Percentiles rank a stretch among this genome's conserved stretches.
Conservation (phyloP, 2,329 filamentous ascomycete genomes). For the Aureobasidium sp. region DNA sequence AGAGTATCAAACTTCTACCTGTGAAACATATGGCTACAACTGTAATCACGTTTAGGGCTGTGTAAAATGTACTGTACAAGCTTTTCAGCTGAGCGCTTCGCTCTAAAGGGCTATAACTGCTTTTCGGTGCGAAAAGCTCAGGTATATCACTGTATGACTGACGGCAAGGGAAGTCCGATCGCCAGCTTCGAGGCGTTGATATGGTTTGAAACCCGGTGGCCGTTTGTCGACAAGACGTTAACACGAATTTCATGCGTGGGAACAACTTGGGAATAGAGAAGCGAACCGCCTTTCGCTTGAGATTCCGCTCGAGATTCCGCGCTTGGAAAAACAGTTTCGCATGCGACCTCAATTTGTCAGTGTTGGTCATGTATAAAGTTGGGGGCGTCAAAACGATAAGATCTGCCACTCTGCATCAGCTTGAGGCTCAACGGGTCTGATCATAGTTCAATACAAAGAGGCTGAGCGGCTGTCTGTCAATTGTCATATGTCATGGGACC, state of each 20-base stretch:
- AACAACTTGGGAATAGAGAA: background rate
- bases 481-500: background rate
- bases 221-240: background rate
- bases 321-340: background rate
- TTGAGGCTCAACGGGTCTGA: background rate
- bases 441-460: background rate
- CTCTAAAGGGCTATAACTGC: background rate
- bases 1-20: background rate
- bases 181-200: background rate
- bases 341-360: background rate
- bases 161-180: background rate
- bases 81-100: background rate
- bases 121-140: background rate
- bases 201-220: background rate
- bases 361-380: background rate
- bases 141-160: background rate
- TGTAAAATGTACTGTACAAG: background rate
- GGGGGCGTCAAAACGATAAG: background rate
- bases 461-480: background rate
- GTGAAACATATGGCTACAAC: background rate
- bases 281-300: background rate
- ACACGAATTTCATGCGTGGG: background rate
- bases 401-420: background rate
- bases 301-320: background rate
- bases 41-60: background rate